Conservation (phyloP, 129 eudicot species). For the Arctium minus region DNA sequence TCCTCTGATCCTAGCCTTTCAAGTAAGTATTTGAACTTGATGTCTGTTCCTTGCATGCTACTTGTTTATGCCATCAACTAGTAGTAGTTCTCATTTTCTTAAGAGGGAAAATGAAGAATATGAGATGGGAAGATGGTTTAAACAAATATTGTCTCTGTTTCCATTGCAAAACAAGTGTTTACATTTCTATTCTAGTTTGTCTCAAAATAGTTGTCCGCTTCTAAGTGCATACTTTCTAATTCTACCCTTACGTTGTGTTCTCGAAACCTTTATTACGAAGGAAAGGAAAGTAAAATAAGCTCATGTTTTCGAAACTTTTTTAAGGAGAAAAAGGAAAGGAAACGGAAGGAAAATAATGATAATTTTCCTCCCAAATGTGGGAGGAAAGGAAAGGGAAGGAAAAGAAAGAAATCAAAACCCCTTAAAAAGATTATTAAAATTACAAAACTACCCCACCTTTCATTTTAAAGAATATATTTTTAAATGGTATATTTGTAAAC, state of each 20-base stretch:
- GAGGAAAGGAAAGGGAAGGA: not conserved
- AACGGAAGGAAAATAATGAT: not conserved
- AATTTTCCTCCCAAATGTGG: not conserved
- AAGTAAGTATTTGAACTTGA: slow-evolving; percentile 43
- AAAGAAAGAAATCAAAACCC: too few species aligned
- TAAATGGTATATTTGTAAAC: too few species aligned
- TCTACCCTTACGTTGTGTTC: not conserved
- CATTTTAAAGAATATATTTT: too few species aligned
- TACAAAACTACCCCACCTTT: too few species aligned
- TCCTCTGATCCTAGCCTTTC: slow-evolving; percentile 61
- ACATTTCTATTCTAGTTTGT: not conserved
- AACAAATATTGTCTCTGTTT: not conserved
- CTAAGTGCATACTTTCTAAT: not conserved
- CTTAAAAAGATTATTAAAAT: too few species aligned
- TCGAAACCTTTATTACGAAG: too few species aligned
- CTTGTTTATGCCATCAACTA: not conserved
- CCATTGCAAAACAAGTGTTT: too few species aligned
- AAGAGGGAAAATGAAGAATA: not conserved
- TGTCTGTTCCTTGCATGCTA: not conserved
- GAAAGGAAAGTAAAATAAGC: too few species aligned
- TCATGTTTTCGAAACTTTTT: too few species aligned
- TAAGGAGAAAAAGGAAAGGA: too few species aligned
- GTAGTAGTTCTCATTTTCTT: not conserved
- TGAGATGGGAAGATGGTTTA: not conserved
- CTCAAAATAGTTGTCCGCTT: not conserved